Evolutionary conservation across 306 rosid species (phyloP).

Genomic region (Quercus engelmannii): DNA sequence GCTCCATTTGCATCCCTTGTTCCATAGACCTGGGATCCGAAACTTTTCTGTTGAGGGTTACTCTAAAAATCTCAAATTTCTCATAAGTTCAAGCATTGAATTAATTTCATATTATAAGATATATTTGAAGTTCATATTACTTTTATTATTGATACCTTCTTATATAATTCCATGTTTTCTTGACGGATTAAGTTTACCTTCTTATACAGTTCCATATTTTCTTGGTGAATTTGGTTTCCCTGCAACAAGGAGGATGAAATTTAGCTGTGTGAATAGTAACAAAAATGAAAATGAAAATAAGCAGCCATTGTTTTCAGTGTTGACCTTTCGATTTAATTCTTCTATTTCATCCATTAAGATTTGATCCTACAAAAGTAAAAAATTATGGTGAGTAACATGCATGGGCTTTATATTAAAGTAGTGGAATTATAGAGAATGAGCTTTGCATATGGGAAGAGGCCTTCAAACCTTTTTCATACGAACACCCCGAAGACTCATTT

Average conservation of each 20-base stretch:
- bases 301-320: constrained; percentile 26
- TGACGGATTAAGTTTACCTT: constrained; percentile 68
- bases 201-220: constrained; percentile 64
- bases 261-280: background rate
- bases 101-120: constrained; percentile 1
- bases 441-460: background rate
- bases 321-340: constrained; percentile 82
- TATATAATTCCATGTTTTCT: constrained; percentile 59
- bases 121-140: constrained; percentile 21
- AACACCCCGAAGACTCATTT: constrained; percentile 73
- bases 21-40: constrained; percentile 67
- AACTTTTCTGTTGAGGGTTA: constrained; percentile 29
- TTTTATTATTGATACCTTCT: constrained; percentile 43
- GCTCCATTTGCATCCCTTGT: constrained; percentile 48
- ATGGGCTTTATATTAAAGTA: background rate
- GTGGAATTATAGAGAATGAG: constrained; percentile 3
- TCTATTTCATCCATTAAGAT: constrained; percentile 72
- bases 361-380: constrained; percentile 57
- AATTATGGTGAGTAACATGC: background rate
- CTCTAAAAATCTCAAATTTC: constrained; percentile 24
- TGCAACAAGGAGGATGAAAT: constrained; percentile 29
- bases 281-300: constrained; percentile 1
- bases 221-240: constrained; percentile 77
- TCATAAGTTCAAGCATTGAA: constrained; percentile 4
- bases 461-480: constrained; percentile 67